Percentiles rank a stretch among this genome's conserved stretches.
Evolutionary conservation across 2,329 filamentous ascomycete genomes (phyloP).

Genomic region (Arthrobotrys iridis): DNA sequence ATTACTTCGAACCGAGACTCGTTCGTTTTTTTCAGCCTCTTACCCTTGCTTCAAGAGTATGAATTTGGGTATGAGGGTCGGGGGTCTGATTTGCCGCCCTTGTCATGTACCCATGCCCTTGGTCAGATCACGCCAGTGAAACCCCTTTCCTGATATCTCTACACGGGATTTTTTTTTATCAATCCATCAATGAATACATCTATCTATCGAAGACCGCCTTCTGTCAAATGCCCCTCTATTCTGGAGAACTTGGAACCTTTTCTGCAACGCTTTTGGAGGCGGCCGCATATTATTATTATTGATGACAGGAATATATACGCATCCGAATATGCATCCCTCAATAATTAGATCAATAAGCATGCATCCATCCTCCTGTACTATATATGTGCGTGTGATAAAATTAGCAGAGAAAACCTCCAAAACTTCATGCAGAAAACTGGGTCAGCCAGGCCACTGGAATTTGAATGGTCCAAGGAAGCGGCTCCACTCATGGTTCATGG

Average conservation of each 20-base stretch:
- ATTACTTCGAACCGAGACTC: constrained; percentile 2
- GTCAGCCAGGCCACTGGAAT: constrained; percentile 10
- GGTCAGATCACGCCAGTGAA: constrained; percentile 27
- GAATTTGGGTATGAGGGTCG: neutral
- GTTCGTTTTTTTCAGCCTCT: constrained; percentile 30
- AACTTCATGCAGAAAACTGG: neutral
- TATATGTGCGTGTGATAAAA: too few relatives aligned
- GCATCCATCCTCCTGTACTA: too few relatives aligned
- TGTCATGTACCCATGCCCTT: constrained; percentile 9
- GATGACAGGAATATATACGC: constrained; percentile 32
- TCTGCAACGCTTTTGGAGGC: constrained; percentile 6
- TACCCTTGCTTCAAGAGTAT: constrained; percentile 11
- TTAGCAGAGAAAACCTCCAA: constrained; percentile 1
- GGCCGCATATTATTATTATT: constrained; percentile 4
- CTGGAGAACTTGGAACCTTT: constrained; percentile 26
- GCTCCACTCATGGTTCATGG: constrained; percentile 17
- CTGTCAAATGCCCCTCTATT: constrained; percentile 1
- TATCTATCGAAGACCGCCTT: constrained; percentile 2
- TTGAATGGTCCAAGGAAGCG: constrained; percentile 11
- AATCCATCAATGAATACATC: too few relatives aligned
- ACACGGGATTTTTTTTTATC: too few relatives aligned
- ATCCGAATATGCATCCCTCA: neutral
- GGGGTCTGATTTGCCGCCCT: constrained; percentile 36
- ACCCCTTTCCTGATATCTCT: constrained; percentile 34
- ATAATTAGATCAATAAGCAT: neutral